Evolutionary conservation across 768 basidiomycete genomes (phyloP), one percentile per base, ranked within the genome.

Genomic region (Tremella fuciformis): DNA sequence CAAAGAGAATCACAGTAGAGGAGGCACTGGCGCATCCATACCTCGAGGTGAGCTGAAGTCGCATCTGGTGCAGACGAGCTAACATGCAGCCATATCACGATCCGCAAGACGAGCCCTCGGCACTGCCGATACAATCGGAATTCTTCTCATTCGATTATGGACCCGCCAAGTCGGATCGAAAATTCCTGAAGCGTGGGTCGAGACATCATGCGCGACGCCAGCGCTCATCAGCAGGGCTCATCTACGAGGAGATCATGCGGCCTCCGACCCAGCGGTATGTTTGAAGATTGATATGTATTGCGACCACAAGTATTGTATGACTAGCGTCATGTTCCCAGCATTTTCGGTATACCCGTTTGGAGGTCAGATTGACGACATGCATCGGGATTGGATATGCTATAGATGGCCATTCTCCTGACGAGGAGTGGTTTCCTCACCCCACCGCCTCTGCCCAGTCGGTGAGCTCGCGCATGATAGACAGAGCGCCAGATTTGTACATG

Each of bases 21-120:
- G 86, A 92, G 59, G 90, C 90, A 0, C 80, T 98, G 53, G 83
- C 83, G 60, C 94, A 98, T 78, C 90, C 91, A 0, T 96, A 96
- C 76, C 81, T 94, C 22, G 84, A 84, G 80, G 89, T 74, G 37
- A 59, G 70, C 61, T 19, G 15, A 2, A 6, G 3, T 26, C 47
- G 26, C 1, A 38, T 18, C 19, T 3, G 34, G 66, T 47, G 54
- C 37, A 16, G 19, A 19, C 55, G 34, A 81, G 52, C 25, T 60
- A 18, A 48, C 41, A 46, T 52, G 18, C 61, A 88, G 88, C 85
- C 89, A 0, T 91, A 92, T 67, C 91, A 93, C 62, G 92, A 94
- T 69, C 84, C 87, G 6, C 83, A 84, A 13, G 92, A 97, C 71
- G 92, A 96, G 72, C 92, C 93, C 0, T 83, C 84, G 1, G 91